Conservation (phyloP, 2,329 filamentous ascomycete genomes). For the Cladophialophora chaetospira region DNA sequence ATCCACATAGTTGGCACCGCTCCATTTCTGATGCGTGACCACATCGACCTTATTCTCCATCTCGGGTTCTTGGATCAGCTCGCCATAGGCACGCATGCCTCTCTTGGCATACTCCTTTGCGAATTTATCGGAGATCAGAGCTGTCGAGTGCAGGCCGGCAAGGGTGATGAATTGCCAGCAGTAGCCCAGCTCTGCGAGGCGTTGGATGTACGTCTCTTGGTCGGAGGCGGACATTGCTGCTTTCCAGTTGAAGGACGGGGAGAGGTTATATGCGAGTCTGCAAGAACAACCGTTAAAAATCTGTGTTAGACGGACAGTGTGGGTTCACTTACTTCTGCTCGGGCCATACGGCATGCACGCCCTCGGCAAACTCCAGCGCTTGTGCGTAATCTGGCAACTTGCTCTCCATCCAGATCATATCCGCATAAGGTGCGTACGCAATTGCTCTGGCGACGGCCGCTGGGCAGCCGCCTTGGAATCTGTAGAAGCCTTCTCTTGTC, state of each 20-base stretch:
- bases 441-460: conserved; percentile 88
- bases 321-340: conserved; percentile 78
- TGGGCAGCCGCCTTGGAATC: conserved; percentile 86
- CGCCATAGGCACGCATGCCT: conserved; percentile 95
- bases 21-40: conserved; percentile 99
- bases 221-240: conserved; percentile 86
- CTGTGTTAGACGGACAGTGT: background rate
- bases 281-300: conserved; percentile 12
- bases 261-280: conserved; percentile 96
- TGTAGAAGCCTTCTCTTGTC: conserved; percentile 93
- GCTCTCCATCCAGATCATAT: conserved; percentile 99
- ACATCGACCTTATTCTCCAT: conserved; percentile 89
- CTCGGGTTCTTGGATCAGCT: conserved; percentile 97
- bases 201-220: conserved; percentile 95
- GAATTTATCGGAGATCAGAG: conserved; percentile 88
- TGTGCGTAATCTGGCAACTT: conserved; percentile 91
- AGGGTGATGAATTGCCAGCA: conserved; percentile 99
- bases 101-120: conserved; percentile 75
- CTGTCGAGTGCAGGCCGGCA: conserved; percentile 92
- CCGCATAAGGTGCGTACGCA: conserved; percentile 89
- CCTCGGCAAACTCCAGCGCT: conserved; percentile 88
- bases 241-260: conserved; percentile 99
- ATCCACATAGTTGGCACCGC: conserved; percentile 90
- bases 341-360: conserved; percentile 91
- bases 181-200: conserved; percentile 85